Evolutionary conservation across 192 early-diverging fungal species (phyloP), one percentile per base, ranked within the genome.

Genomic region (Phlyctochytrium arcticum): DNA sequence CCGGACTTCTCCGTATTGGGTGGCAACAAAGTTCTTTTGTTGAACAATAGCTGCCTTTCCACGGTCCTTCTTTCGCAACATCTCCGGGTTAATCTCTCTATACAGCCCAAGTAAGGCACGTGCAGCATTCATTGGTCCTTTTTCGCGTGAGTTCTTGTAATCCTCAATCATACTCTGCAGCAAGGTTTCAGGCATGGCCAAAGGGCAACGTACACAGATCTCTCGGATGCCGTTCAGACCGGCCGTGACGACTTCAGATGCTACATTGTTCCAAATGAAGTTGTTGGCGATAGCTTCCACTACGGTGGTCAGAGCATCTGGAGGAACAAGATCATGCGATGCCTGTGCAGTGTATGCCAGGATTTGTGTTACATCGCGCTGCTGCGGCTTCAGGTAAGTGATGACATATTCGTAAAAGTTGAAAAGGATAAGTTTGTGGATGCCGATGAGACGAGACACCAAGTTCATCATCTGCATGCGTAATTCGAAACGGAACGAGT

Each of bases 321-420:
- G 97, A 26, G 97, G 97, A 5, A 96, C 85, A 17, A 99, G 80
- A 9, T 92, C 84, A 72, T 99, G 96, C 1, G 88, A 83, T n/a
- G 89, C 86, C 67, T 96, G 95, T 27, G 97, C 95, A 31, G 87
- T 74, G 54, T 88, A 87, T 24, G 94, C 95, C 27, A 99, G 78
- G 21, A 99, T 88, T 73, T 85, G 83, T 5, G 94, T 95, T 4
- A 99, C 96, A 59, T 99, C 91, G 55, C 83, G 74, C 71, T 99
- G 96, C 72, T 91, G 89, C 8, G 97, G 96, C 65, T 96, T 90
- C n/a, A 99, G 77, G 70, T 94, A 98, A 46, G 90, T 86, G 73
- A 92, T 87, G 27, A 99, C 70, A 77, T 90, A 93, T 32, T 94
- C 86, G 79, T 98, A 98, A 62, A 98, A 92, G n/a, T 83, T 80